Percentiles rank a stretch among this genome's conserved stretches.
Conservation (phyloP, 2,329 filamentous ascomycete genomes). For the Drechslerella coelobrocha region DNA sequence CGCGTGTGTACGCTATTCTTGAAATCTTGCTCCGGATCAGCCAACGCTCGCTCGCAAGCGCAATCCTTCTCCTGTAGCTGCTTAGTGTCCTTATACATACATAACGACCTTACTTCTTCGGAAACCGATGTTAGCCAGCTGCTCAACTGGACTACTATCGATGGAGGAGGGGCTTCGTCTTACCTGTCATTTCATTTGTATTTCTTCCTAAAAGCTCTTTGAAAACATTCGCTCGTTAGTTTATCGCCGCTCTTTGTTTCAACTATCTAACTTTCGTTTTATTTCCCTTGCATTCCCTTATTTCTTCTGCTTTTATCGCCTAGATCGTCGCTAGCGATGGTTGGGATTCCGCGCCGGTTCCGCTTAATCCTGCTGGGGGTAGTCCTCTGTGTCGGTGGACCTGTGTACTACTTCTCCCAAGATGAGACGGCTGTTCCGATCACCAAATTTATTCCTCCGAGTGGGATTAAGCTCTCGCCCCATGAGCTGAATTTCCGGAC, state of each 20-base stretch:
- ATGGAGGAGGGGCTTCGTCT: not conserved
- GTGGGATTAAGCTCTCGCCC: conserved; percentile 12
- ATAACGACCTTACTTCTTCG: not conserved
- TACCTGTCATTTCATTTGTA: not conserved
- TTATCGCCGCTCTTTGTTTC: not conserved
- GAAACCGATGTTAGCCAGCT: not conserved
- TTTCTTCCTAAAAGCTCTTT: not conserved
- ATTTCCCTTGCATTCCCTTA: conserved; percentile 4
- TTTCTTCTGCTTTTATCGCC: not conserved
- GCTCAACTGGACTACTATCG: not conserved
- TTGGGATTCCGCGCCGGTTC: conserved; percentile 25
- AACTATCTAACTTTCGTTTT: not conserved
- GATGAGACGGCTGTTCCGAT: conserved; percentile 5
- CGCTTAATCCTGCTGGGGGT: conserved; percentile 23
- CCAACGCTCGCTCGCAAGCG: conserved; percentile 21
- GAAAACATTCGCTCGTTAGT: not conserved
- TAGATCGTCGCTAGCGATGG: conserved; percentile 8
- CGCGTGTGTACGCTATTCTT: no score
- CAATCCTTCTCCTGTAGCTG: conserved; percentile 15
- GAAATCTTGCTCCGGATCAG: not conserved
- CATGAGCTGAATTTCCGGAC: conserved; percentile 58
- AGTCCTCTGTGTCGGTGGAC: conserved; percentile 16
- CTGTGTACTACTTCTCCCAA: conserved; percentile 19
- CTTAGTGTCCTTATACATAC: not conserved
- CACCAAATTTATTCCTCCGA: conserved; percentile 18